Evolutionary conservation across 352 stramenopile species (phyloP).

Genomic region (Globisporangium iwayamae): DNA sequence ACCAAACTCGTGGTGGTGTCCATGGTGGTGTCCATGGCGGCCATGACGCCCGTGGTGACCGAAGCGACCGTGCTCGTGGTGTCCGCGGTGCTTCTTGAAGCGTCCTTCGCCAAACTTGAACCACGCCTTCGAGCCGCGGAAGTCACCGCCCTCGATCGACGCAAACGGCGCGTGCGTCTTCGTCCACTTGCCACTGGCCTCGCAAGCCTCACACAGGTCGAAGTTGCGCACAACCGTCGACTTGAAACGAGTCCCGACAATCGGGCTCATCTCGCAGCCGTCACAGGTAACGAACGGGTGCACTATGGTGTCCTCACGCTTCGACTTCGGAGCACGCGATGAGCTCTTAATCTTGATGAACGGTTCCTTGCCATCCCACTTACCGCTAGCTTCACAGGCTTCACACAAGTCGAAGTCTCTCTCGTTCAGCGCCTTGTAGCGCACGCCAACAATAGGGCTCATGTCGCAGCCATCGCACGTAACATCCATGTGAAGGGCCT

Average conservation of each 20-base stretch:
- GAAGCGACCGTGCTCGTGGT: conserved; percentile 23
- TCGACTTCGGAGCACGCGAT: conserved; percentile 41
- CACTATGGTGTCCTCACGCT: conserved; percentile 23
- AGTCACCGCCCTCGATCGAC: conserved; percentile 36
- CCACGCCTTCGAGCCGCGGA: conserved; percentile 27
- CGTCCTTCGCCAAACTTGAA: conserved; percentile 26
- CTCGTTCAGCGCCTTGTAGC: conserved; percentile 78
- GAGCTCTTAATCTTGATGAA: conserved; percentile 84
- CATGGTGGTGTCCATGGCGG: conserved; percentile 8
- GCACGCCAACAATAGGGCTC: conserved; percentile 48
- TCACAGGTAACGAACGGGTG: conserved; percentile 57
- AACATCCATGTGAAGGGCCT: conserved; percentile 31
- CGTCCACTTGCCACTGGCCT: conserved; percentile 39
- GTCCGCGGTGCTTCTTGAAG: conserved; percentile 19
- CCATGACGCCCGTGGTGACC: conserved; percentile 13
- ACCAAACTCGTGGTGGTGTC: conserved; percentile 19
- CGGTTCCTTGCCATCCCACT: conserved; percentile 43
- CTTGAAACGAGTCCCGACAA: conserved; percentile 68
- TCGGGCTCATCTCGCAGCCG: conserved; percentile 55
- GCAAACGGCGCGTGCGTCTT: conserved; percentile 52
- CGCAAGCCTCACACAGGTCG: conserved; percentile 63
- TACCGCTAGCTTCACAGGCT: conserved; percentile 54
- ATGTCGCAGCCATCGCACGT: conserved; percentile 59
- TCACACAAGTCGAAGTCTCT: conserved; percentile 79
- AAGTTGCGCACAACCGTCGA: conserved; percentile 55